phyloP scores from a whole-genome alignment of 768 basidiomycete species.

The Pholiota microspora region DNA sequence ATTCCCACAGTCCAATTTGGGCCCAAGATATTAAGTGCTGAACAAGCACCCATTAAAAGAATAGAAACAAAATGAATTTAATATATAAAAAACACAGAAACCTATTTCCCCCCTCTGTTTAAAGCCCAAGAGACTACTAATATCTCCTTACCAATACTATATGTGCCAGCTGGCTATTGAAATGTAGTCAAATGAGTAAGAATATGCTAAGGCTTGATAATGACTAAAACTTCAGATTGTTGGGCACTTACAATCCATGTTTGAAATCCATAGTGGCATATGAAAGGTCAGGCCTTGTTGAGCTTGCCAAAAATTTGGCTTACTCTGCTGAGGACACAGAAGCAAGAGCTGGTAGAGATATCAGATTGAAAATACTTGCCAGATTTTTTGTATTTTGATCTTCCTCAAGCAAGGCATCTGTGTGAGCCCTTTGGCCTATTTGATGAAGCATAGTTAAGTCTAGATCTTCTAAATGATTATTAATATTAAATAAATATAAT shows the following conservation, averaged over 20 bases:
- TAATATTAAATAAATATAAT: not conserved
- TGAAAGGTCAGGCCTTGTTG: not conserved
- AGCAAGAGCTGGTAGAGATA: not conserved
- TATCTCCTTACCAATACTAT: not conserved
- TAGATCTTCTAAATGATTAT: slow-evolving; percentile 5
- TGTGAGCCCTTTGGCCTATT: not conserved
- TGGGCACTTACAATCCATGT: not conserved
- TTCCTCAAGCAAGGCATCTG: slow-evolving; percentile 6
- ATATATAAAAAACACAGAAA: not conserved
- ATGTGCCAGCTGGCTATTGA: not conserved
- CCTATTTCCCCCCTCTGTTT: not conserved
- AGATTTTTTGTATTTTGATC: not conserved
- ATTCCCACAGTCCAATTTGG: not conserved
- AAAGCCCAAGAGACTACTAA: not conserved
- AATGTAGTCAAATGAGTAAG: not conserved
- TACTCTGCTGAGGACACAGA: not conserved
- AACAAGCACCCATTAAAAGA: not conserved
- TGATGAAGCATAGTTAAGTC: slow-evolving; percentile 16
- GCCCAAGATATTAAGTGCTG: not conserved
- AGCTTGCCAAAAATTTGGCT: not conserved
- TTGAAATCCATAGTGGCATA: not conserved
- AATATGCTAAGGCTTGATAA: not conserved
- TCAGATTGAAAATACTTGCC: not conserved
- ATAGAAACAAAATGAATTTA: not conserved
- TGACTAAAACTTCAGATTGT: not conserved